Evolutionary conservation across 371 early-diverging fungal genomes (phyloP), one percentile per base, ranked within the genome.

Genomic region (Parasitella parasitica): DNA sequence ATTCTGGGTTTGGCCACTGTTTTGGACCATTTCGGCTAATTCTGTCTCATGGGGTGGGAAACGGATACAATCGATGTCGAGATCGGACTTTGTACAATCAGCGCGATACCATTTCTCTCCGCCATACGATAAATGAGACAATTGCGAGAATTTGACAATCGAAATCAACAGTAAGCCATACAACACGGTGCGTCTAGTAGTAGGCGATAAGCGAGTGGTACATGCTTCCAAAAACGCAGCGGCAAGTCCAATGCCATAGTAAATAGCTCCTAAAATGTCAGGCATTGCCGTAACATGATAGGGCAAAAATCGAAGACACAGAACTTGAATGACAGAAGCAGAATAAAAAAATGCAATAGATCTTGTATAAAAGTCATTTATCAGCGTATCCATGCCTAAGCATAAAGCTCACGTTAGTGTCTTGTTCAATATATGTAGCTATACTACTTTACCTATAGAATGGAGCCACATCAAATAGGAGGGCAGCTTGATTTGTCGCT

Each of bases 401-500:
- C n/a, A n/a, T n/a, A n/a, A n/a, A n/a, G n/a, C n/a, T n/a, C n/a
- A n/a, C n/a, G n/a, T n/a, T n/a, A n/a, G n/a, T n/a, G n/a, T n/a
- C n/a, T 37, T 53, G 38, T 32, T 36, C 46, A 56, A 30, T 34
- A 32, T 1, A 2, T 22, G 11, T 11, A 7, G 32, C 5, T 4
- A 11, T 46, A 26, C 15, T 28, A 6, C 6, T 15, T 35, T 36
- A 49, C 57, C 61, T 34, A 49, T 16, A 9, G 41, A 24, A 56
- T 63, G 9, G 6, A 58, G 43, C 68, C 63, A 67, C 20, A 63
- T 49, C 30, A 59, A 28, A 8, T 35, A 27, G 13, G n/a, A 16
- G 26, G 63, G 46, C 20, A 61, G 54, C 15, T 70, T 64, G 8
- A 73, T 52, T 39, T 75, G 76, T 1, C 78, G 73, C 30, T 78